Conservation (phyloP, 1,139 yeast genomes). For the Candida sp. region DNA sequence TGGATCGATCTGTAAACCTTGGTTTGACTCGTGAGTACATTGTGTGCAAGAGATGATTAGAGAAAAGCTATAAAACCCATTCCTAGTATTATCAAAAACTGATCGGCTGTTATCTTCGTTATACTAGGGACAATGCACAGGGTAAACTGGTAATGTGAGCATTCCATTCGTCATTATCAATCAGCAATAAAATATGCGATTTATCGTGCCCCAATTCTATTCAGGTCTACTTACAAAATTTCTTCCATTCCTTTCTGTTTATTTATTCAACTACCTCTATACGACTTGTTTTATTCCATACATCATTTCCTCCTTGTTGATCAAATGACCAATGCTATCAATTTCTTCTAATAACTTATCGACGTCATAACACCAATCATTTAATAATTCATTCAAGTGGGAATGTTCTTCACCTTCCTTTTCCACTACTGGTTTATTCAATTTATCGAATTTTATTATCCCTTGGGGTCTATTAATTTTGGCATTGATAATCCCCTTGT, state of each 20-base stretch:
- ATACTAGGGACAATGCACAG: too few species aligned
- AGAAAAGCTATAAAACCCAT: too few species aligned
- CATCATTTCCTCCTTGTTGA: conserved; percentile 96
- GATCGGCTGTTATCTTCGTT: too few species aligned
- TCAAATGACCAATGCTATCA: conserved; percentile 94
- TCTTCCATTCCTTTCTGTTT: neutral
- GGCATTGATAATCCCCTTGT: conserved; percentile 87
- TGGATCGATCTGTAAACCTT: too few species aligned
- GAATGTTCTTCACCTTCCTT: conserved; percentile 24
- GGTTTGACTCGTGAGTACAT: too few species aligned
- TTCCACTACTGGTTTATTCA: conserved; percentile 8
- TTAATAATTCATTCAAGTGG: conserved; percentile 76
- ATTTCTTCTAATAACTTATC: conserved; percentile 82
- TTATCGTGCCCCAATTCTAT: too few species aligned
- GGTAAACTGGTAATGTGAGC: too few species aligned
- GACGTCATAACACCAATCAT: conserved; percentile 92
- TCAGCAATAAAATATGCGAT: too few species aligned
- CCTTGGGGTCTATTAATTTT: conserved; percentile 93
- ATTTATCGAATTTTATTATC: conserved; percentile 69
- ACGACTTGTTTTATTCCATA: conserved; percentile 56
- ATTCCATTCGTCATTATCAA: too few species aligned
- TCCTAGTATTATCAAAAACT: too few species aligned
- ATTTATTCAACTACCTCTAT: neutral
- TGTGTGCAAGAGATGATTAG: too few species aligned
- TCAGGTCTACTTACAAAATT: too few species aligned